Evolutionary conservation across 371 early-diverging fungal species (phyloP), one percentile per base, ranked within the genome.

Genomic region (Lichtheimia ramosa): DNA sequence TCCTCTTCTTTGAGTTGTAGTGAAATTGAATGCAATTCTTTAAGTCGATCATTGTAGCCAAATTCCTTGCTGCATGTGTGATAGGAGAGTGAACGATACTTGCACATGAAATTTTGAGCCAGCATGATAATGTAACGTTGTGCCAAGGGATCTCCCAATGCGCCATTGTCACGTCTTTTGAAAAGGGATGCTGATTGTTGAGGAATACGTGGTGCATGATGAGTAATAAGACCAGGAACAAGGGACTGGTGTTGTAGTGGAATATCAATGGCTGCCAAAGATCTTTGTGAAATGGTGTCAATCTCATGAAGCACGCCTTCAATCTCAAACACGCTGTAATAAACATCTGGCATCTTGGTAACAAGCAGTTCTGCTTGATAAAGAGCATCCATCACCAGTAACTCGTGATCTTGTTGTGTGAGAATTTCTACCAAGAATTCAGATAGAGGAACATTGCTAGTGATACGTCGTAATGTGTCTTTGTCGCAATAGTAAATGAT

Each of bases 291-390:
- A 0, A 85, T 50, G 34, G 61, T 63, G 5, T 73, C 75, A 53
- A 89, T 74, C 43, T 82, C 83, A 48, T 83, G 77, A 0, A 77
- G 61, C 2, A 88, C 84, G 13, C 89, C 89, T 53, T 88, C 87
- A 16, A 88, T 68, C 25, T 78, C 74, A 65, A 89, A 84, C 18
- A 73, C 66, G 10, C 58, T 64, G 14, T 61, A 63, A 53, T 83
- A 89, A 1, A 71, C 51, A 10, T 70, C 65, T 0, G 87, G 86
- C 0, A 85, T 56, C 48, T 83, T 86, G 7, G 70, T 70, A 55
- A 81, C 63, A n/a, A 87, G 62, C 0, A 88, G 52, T 25, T 79
- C 75, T 0, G 77, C 59, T 14, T 83, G 71, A 43, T 82, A 84
- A 34, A 89, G 73, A 5, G 86, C 77, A 34, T 77, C 77, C 2